A percentile compares a stretch with the other conserved stretches of the same genome.
Evolutionary conservation across 129 eudicot species (phyloP).

Genomic region (Centella asiatica): DNA sequence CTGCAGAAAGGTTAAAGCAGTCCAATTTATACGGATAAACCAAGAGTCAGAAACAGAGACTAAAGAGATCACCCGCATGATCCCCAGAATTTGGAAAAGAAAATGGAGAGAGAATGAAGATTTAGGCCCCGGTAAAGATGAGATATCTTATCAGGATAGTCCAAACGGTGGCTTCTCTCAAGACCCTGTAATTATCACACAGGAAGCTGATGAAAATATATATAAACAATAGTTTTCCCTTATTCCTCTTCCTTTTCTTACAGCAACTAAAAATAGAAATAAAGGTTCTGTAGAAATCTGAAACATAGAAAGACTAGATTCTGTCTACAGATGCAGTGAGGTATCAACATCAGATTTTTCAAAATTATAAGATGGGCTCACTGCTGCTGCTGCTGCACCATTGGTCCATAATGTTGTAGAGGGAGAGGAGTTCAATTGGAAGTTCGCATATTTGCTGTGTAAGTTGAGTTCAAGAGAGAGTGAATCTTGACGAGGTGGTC

Average conservation of each 20-base stretch:
- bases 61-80: slow-evolving; percentile 39
- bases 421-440: slow-evolving; percentile 14
- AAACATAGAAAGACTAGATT: neutral
- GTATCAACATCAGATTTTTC: slow-evolving; percentile 46
- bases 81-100: slow-evolving; percentile 51
- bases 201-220: slow-evolving; percentile 21
- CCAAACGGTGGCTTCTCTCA: slow-evolving; percentile 10
- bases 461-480: slow-evolving; percentile 43
- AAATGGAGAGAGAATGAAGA: slow-evolving; percentile 33
- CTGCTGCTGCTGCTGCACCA: slow-evolving; percentile 25
- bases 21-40: slow-evolving; percentile 40
- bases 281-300: neutral
- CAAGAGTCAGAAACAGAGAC: slow-evolving; percentile 41
- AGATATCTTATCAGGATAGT: slow-evolving; percentile 12
- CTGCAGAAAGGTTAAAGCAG: slow-evolving; percentile 49
- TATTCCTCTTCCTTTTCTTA: slow-evolving; percentile 22
- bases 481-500: slow-evolving; percentile 30
- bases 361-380: slow-evolving; percentile 13
- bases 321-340: slow-evolving; percentile 53
- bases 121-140: slow-evolving; percentile 28
- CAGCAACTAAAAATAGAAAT: slow-evolving; percentile 22
- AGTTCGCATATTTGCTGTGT: slow-evolving; percentile 20
- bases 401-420: slow-evolving; percentile 32
- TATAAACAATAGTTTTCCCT: slow-evolving; percentile 15
- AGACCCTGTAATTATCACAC: slow-evolving; percentile 16